Conservation (phyloP, 495 filamentous ascomycete genomes). For the Aspergillus wentii region DNA sequence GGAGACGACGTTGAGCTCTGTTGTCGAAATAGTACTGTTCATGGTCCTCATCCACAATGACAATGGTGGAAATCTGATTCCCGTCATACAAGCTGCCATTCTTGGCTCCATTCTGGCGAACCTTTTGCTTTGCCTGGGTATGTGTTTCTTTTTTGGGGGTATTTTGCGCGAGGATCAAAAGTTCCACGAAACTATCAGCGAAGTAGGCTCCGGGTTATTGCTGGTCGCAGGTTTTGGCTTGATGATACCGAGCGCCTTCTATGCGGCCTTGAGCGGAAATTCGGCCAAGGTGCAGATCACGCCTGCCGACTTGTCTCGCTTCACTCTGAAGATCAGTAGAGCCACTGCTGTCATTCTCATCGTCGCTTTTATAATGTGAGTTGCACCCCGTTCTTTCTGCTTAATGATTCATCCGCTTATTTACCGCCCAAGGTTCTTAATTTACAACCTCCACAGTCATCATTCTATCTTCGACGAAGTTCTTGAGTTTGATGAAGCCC, state of each 20-base stretch:
- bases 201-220: constrained; percentile 75
- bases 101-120: constrained; percentile 79
- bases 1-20: constrained; percentile 70
- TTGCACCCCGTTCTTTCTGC: neutral
- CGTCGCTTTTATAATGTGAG: constrained; percentile 61
- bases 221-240: constrained; percentile 80
- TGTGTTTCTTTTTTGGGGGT: constrained; percentile 76
- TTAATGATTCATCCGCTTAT: no score
- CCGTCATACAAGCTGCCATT: constrained; percentile 79
- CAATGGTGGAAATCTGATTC: constrained; percentile 42
- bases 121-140: constrained; percentile 66
- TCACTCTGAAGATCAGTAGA: constrained; percentile 64
- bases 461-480: constrained; percentile 72
- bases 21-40: constrained; percentile 81
- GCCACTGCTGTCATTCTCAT: constrained; percentile 74
- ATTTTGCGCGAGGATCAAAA: constrained; percentile 57
- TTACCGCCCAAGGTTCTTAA: constrained; percentile 55
- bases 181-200: constrained; percentile 73
- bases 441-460: constrained; percentile 80
- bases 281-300: constrained; percentile 26
- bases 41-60: constrained; percentile 58
- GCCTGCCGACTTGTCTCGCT: constrained; percentile 33
- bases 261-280: constrained; percentile 48
- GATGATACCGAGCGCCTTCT: constrained; percentile 76
- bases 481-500: constrained; percentile 65